A percentile compares a stretch with the other conserved stretches of the same genome.
Evolutionary conservation across 306 rosid genomes (phyloP).

Genomic region (Sicyos baderoa): DNA sequence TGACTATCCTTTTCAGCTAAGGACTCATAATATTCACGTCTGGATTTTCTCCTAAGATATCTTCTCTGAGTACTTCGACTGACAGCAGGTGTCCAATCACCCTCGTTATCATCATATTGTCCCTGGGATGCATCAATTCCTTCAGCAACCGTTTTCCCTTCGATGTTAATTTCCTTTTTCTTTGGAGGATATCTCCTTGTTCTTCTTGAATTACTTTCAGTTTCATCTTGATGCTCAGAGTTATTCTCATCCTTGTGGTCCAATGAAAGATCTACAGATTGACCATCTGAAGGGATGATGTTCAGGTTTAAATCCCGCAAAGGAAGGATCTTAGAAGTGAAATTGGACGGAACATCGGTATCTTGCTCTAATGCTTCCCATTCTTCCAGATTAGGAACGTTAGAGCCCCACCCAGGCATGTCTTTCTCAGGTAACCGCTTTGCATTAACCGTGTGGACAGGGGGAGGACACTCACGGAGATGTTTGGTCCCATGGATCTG

Average conservation of each 20-base stretch:
- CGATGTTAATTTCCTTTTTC: slow-evolving; percentile 51
- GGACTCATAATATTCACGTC: slow-evolving; percentile 40
- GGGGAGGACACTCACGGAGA: slow-evolving; percentile 68
- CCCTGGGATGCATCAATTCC: slow-evolving; percentile 87
- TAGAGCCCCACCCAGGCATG: slow-evolving; percentile 91
- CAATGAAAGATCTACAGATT: slow-evolving; percentile 30
- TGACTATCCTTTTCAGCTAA: slow-evolving; percentile 39
- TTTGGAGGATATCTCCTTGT: slow-evolving; percentile 39
- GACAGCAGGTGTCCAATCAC: slow-evolving; percentile 85
- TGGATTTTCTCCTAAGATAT: slow-evolving; percentile 71
- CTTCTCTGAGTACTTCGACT: slow-evolving; percentile 86
- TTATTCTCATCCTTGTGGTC: slow-evolving; percentile 28
- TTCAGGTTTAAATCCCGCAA: slow-evolving; percentile 66
- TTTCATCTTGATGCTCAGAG: slow-evolving; percentile 36
- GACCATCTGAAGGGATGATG: slow-evolving; percentile 37
- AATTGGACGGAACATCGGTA: slow-evolving; percentile 32
- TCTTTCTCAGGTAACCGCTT: slow-evolving; percentile 85
- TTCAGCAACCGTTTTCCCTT: slow-evolving; percentile 64
- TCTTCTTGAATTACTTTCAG: slow-evolving; percentile 24
- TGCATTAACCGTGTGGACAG: slow-evolving; percentile 55
- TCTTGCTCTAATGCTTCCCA: slow-evolving; percentile 77
- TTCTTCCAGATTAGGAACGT: slow-evolving; percentile 73
- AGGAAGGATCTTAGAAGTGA: slow-evolving; percentile 63
- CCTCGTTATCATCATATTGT: slow-evolving; percentile 46
- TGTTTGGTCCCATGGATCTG: slow-evolving; percentile 67